Conservation (phyloP, 192 early-diverging fungal species). For the Linnemannia hyalina region DNA sequence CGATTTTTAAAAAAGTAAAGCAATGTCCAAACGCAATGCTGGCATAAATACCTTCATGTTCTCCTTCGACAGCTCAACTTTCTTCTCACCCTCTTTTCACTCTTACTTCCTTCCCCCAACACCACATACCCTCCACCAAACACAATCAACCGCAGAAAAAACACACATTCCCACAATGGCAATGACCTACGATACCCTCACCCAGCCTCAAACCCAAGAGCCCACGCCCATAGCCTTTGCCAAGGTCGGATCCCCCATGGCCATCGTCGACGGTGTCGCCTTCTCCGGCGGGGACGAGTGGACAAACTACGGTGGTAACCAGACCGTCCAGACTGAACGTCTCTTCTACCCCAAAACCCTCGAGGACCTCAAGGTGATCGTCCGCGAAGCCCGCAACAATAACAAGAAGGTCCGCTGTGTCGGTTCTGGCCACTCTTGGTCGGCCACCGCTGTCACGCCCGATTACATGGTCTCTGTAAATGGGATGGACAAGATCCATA, state of each 20-base stretch:
- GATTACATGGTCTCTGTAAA: constrained; percentile 45
- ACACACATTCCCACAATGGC: neutral
- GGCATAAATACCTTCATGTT: neutral
- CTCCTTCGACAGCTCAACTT: neutral
- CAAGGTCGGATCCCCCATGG: constrained; percentile 9
- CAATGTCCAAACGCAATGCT: neutral
- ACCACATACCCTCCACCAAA: neutral
- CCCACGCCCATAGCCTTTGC: neutral
- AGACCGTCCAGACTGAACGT: constrained; percentile 22
- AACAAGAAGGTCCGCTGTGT: constrained; percentile 53
- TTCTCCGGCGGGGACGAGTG: constrained; percentile 21
- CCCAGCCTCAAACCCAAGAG: neutral
- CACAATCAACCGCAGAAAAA: neutral
- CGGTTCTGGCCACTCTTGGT: constrained; percentile 49
- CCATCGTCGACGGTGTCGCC: constrained; percentile 24
- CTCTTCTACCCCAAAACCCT: constrained; percentile 51
- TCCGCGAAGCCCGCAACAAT: constrained; percentile 28
- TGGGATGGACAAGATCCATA: constrained; percentile 46
- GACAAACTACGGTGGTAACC: constrained; percentile 48
- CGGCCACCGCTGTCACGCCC: constrained; percentile 13
- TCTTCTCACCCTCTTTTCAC: neutral
- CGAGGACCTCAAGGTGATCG: constrained; percentile 44
- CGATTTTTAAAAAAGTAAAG: neutral
- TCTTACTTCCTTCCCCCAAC: neutral
- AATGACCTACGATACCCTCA: neutral